phyloP scores from a whole-genome alignment of 2,329 filamentous ascomycete genomes.

The Colletotrichum sp. region DNA sequence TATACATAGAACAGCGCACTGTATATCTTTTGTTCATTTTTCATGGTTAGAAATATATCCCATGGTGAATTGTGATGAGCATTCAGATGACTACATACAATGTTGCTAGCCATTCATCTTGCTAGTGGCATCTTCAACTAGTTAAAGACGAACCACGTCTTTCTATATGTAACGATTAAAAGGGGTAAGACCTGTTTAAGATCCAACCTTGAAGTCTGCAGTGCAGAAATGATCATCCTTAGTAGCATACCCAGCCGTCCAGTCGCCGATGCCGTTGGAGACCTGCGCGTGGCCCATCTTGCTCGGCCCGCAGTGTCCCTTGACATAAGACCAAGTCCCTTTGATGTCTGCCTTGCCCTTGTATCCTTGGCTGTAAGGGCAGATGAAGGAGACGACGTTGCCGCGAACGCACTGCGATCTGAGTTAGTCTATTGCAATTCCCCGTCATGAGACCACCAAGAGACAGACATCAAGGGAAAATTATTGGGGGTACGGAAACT shows the following conservation, averaged over 20 bases:
- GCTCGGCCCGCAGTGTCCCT: background rate
- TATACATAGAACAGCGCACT: background rate
- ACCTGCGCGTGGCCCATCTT: background rate
- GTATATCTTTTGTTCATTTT: too few relatives aligned
- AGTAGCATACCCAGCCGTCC: background rate
- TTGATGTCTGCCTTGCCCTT: background rate
- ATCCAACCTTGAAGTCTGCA: background rate
- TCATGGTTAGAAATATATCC: too few relatives aligned
- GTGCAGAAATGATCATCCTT: background rate
- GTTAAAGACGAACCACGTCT: rapidly evolving
- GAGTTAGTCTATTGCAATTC: background rate
- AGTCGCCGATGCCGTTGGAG: background rate
- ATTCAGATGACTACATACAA: background rate
- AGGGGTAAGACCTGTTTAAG: background rate
- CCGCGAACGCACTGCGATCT: background rate
- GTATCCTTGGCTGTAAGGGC: background rate
- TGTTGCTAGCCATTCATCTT: rapidly evolving
- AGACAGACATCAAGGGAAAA: background rate
- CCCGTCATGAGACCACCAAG: rapidly evolving
- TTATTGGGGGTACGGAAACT: rapidly evolving
- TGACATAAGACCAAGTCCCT: background rate
- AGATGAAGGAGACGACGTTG: background rate
- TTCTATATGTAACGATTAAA: background rate
- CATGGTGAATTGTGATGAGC: rapidly evolving
- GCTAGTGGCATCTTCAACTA: background rate